phyloP scores from a whole-genome alignment of 805 yeast species.

The Teunomyces cretensis region DNA sequence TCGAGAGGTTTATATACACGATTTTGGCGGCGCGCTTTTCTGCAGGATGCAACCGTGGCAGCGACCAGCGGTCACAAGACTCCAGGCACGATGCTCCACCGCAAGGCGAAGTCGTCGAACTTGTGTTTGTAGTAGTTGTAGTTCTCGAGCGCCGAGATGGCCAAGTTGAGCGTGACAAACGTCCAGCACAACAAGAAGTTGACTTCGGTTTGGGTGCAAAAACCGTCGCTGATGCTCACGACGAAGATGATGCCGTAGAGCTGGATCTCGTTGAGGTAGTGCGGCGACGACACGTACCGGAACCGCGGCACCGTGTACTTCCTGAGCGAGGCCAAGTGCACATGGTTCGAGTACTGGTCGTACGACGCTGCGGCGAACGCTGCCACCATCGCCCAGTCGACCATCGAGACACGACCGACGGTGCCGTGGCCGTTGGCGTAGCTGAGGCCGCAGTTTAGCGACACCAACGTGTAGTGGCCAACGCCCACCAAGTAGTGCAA shows the following conservation, averaged over 20 bases:
- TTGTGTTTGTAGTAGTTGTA: constrained; percentile 43
- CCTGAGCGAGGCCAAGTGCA: constrained; percentile 43
- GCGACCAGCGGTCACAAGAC: constrained; percentile 19
- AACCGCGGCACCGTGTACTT: constrained; percentile 60
- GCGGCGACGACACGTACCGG: constrained; percentile 56
- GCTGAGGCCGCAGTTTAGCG: not conserved
- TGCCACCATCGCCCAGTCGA: constrained; percentile 21
- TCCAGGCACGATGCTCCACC: constrained; percentile 40
- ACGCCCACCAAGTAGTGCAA: constrained; percentile 68
- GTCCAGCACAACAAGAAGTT: constrained; percentile 23
- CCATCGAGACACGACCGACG: not conserved
- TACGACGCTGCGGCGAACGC: constrained; percentile 47
- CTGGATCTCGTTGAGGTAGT: constrained; percentile 64
- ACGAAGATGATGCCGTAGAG: constrained; percentile 46
- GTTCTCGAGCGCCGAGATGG: constrained; percentile 56
- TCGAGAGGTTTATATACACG: not conserved
- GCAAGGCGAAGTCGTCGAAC: constrained; percentile 24
- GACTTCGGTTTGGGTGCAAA: constrained; percentile 17
- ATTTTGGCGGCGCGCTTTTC: too few species aligned
- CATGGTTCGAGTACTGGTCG: constrained; percentile 55
- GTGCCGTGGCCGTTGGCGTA: constrained; percentile 4
- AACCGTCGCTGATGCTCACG: constrained; percentile 13
- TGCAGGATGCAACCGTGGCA: not conserved
- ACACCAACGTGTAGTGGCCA: constrained; percentile 51
- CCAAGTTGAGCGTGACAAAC: constrained; percentile 48